Evolutionary conservation across 108 stramenopile genomes (phyloP).

Genomic region (Nannochloropsis gaditana): DNA sequence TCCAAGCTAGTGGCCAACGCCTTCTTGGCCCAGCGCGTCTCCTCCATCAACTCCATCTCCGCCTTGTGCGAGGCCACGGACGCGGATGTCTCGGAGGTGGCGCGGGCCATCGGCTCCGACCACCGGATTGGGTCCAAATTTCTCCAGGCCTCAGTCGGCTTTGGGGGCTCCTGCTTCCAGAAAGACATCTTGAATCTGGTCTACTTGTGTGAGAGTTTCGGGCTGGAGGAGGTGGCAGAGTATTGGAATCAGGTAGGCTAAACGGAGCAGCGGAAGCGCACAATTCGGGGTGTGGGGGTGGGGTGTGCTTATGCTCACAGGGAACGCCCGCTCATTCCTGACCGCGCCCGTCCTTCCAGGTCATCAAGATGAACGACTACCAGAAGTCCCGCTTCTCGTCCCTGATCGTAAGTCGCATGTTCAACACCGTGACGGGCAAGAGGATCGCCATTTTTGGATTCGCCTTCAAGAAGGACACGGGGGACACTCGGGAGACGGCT

Average conservation of each 20-base stretch:
- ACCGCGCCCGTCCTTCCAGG: conserved; percentile 52
- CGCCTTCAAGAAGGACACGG: conserved; percentile 99
- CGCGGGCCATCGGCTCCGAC: conserved; percentile 93
- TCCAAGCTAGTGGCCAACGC: conserved; percentile 99
- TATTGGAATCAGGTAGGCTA: conserved; percentile 75
- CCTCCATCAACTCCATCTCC: conserved; percentile 97
- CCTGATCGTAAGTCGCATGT: conserved; percentile 90
- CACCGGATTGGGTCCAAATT: conserved; percentile 94
- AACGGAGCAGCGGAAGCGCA: too few species aligned
- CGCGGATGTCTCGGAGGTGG: conserved; percentile 84
- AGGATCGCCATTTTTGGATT: conserved; percentile 96
- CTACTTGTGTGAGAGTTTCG: conserved; percentile 96
- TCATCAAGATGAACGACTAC: conserved; percentile 97
- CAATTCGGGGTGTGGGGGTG: too few species aligned
- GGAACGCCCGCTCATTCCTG: too few species aligned
- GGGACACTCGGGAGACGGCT: conserved; percentile 97
- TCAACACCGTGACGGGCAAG: conserved; percentile 98
- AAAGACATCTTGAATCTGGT: conserved; percentile 99
- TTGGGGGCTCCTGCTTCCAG: conserved; percentile 98
- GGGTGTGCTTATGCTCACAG: too few species aligned
- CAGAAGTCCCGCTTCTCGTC: conserved; percentile 97
- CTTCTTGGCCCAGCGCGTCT: conserved; percentile 97
- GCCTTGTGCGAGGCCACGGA: conserved; percentile 98
- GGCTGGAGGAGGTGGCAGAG: conserved; percentile 88
- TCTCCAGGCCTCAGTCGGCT: conserved; percentile 92